Evolutionary conservation across 805 yeast species (phyloP), one percentile per base, ranked within the genome.

Genomic region (Metschnikowia gruessii): DNA sequence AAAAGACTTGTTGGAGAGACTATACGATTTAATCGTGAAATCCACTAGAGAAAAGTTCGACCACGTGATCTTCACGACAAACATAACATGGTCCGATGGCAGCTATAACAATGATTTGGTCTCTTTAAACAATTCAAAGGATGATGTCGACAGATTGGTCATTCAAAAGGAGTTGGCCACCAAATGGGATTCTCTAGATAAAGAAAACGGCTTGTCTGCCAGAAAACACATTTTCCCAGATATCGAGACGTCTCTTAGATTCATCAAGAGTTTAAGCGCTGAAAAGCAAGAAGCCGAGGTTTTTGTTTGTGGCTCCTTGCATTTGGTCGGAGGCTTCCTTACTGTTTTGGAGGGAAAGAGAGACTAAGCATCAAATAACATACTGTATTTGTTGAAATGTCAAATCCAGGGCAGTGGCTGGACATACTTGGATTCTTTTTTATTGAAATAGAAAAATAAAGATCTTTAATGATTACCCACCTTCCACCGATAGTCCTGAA

Each of bases 301-400:
- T 1, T 85, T 90, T 68, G 97, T 90, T 0, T 86, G 95, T 49
- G 99, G 99, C 1, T 90, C 97, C 4, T 72, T 94, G 53, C 97
- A 92, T 63, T 71, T 95, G 47, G 96, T 94, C 10, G 99, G 99
- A 15, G 99, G 98, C 0, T 78, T 94, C 47, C 67, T 94, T 32
- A 90, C 89, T 2, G 97, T 91, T 5, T 68, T 89, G 36, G 97
- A 92, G 45, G 64, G 65, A 21, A 65, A 66, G 39, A 64, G 51
- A 45, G 65, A 64, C 41, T 64, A 56, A 19, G 31, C 10, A 7
- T 28, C n/a, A n/a, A n/a, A n/a, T n/a, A n/a, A n/a, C n/a, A n/a
- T n/a, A n/a, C n/a, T n/a, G n/a, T n/a, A n/a, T n/a, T n/a, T n/a
- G n/a, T n/a, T n/a, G n/a, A n/a, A n/a, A n/a, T n/a, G n/a, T n/a